Evolutionary conservation across 345 rosid genomes (phyloP).

Genomic region (Eutrema yunnanense): DNA sequence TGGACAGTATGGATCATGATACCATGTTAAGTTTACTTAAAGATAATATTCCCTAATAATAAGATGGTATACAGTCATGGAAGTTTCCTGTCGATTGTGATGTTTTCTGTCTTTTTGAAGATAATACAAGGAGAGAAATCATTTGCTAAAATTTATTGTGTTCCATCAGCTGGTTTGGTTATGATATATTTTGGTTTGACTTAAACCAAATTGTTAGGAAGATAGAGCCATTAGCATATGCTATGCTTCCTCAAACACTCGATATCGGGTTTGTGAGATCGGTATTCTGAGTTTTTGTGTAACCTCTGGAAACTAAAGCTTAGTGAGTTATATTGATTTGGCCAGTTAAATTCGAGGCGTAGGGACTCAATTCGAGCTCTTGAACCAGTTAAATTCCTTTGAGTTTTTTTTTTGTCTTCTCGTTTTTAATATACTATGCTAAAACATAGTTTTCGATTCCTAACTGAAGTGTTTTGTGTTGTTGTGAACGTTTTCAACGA

Average conservation of each 20-base stretch:
- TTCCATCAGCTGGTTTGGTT: background rate
- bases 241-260: background rate
- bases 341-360: background rate
- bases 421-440: background rate
- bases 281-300: background rate
- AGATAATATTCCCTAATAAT: too few species aligned
- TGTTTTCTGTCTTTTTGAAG: too few species aligned
- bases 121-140: too few species aligned
- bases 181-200: background rate
- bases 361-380: background rate
- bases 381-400: background rate
- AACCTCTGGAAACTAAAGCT: background rate
- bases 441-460: background rate
- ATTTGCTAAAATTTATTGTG: background rate
- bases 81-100: too few species aligned
- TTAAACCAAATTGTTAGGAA: background rate
- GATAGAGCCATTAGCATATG: background rate
- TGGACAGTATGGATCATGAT: too few species aligned
- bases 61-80: too few species aligned
- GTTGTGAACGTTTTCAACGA: background rate
- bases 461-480: background rate
- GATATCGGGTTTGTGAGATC: background rate
- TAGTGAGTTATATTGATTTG: background rate
- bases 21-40: too few species aligned
- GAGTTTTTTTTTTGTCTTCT: background rate